Evolutionary conservation across 2,329 filamentous ascomycete species (phyloP), one percentile per base, ranked within the genome.

Genomic region (Alternaria postmessia): DNA sequence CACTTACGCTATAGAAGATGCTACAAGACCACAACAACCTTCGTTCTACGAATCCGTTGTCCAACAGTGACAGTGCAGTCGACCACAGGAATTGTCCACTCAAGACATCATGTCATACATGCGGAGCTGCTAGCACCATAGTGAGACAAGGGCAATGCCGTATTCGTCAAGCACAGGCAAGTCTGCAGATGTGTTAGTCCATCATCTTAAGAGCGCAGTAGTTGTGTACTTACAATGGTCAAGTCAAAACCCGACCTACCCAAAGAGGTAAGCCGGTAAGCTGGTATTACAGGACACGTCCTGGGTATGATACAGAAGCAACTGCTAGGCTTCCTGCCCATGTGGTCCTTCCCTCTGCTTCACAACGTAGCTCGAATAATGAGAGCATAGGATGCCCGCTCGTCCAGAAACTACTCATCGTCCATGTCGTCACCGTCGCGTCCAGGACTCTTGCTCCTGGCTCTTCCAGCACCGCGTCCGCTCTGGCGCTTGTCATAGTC

Each of bases 371-470:
- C 3, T 20, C 41, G 24, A 18, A 51, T 18, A n/a, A 34, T 18
- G 1, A 7, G 22, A 55, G 34, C 51, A 24, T 20, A 18, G 9
- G 24, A 16, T 39, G 44, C 39, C 26, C 9, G 7, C 11, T n/a
- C 20, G 26, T 24, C 12, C 18, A 49, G 22, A 22, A 16, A 28
- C 30, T 44, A 55, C 22, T 59, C 53, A 18, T 76, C 70, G 38
- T 76, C 73, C 69, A 74, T 69, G 12, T 75, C 74, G 3, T 75
- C 77, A 39, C 71, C 72, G 14, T 76, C 77, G 44, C 74, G 76
- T 9, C 77, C 80, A 8, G 81, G 81, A 63, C 81, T 83, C 56
- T 80, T 74, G 67, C 81, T 83, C 54, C 81, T 74, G 24, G 76
- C 74, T 60, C 79, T 75, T 7, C 65, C 70, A 12, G 72, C 65